Conservation (phyloP, 2,329 filamentous ascomycete species). For the Arthroderma sp. region DNA sequence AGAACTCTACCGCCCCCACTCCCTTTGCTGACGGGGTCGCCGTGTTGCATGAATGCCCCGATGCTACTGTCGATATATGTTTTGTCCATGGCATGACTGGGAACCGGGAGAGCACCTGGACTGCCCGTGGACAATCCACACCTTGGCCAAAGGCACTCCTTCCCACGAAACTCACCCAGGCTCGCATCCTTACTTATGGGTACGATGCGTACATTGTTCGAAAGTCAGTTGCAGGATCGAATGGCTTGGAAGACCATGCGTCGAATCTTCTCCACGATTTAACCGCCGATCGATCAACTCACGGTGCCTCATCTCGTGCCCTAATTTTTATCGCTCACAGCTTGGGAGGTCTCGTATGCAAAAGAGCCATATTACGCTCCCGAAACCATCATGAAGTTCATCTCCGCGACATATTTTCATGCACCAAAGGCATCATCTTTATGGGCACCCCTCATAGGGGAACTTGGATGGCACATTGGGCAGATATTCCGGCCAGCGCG, state of each 20-base stretch:
- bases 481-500: slow-evolving; percentile 15
- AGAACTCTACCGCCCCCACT: no score
- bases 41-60: slow-evolving; percentile 1
- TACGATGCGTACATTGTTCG: slow-evolving; percentile 7
- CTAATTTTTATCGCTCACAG: slow-evolving; percentile 1
- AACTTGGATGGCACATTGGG: slow-evolving; percentile 24
- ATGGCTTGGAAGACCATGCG: background rate
- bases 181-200: slow-evolving; percentile 3
- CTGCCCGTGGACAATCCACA: background rate
- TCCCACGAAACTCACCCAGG: background rate
- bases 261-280: slow-evolving; percentile 1
- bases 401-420: slow-evolving; percentile 18
- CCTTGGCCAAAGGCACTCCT: slow-evolving; percentile 9
- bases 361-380: slow-evolving; percentile 24
- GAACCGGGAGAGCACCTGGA: slow-evolving; percentile 10
- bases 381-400: slow-evolving; percentile 19
- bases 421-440: slow-evolving; percentile 21
- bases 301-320: background rate
- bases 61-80: slow-evolving; percentile 4
- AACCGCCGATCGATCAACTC: background rate
- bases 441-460: slow-evolving; percentile 29
- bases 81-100: slow-evolving; percentile 12
- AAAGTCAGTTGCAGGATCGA: background rate
- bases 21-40: slow-evolving; percentile 3
- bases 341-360: slow-evolving; percentile 13